Base-by-base conservation (phyloP, 371 early-diverging fungal species). In the Haplosporangium sp. region DNA sequence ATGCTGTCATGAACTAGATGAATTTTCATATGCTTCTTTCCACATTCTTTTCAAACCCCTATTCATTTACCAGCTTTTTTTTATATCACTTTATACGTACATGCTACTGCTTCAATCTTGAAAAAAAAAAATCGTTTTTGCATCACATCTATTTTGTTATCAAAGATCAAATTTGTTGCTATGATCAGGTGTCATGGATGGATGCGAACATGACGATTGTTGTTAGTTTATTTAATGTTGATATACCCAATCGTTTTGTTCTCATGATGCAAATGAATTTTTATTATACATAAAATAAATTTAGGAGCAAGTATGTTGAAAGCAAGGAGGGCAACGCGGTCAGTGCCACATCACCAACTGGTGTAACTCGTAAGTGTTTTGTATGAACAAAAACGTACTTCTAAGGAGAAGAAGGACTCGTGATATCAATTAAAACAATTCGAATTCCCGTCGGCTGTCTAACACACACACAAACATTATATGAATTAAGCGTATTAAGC, bases 281-380 rank as follows among this genome's bases (percentile, higher is more conserved):
- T 27, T 27, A 27, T 27, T 27, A 27, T 27, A 27, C 27, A 19
- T n/a, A 34, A 47, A 47, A 45, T 48, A 27, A 20, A 53, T 53
- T 19, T 69, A 78, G 74, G 77, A 71, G 72, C 65, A 84, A 84
- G 35, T 71, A 77, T 69, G 69, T 77, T 52, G 77, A 76, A 47
- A 47, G 69, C 52, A 66, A 65, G 44, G 66, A 67, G 17, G 53
- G 45, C 38, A 74, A 55, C 37, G 62, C 79, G 56, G 62, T 63
- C 61, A 66, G 45, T 45, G 76, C 67, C 57, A 37, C 71, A 15
- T 20, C 71, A 34, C 48, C 44, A 20, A 39, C 64, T 15, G 69
- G 81, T 74, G 66, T 74, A 73, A 67, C 73, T 35, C 67, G 78
- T 78, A 78, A 78, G 78, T 78, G 27, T 62, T 4, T 62, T 62